A percentile compares a stretch with the other conserved stretches of the same genome.
Conservation (phyloP, 1,139 yeast species). For the Williopsis jadinii region DNA sequence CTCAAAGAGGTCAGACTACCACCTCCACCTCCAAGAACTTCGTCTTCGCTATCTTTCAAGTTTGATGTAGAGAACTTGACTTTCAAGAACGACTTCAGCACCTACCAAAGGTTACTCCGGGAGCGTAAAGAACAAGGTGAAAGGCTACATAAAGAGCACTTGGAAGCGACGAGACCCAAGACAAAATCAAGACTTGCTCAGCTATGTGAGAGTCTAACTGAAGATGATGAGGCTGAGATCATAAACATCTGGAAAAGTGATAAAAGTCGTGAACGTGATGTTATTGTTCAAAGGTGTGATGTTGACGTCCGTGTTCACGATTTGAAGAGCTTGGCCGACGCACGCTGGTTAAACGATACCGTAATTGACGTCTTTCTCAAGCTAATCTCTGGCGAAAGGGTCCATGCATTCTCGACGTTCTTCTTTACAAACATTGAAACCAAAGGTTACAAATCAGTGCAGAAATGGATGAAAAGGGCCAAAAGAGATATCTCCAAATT, state of each 20-base stretch:
- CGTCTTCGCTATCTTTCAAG: slow-evolving; percentile 11
- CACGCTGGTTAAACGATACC: slow-evolving; percentile 86
- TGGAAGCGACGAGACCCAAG: slow-evolving; percentile 20
- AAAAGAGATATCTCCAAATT: slow-evolving; percentile 60
- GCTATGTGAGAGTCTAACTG: slow-evolving; percentile 17
- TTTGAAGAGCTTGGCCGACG: slow-evolving; percentile 59
- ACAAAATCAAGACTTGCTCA: slow-evolving; percentile 20
- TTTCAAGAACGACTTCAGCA: slow-evolving; percentile 31
- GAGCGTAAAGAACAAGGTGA: slow-evolving; percentile 35
- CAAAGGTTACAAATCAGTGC: slow-evolving; percentile 77
- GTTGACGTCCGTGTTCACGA: slow-evolving; percentile 65
- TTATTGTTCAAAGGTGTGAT: slow-evolving; percentile 35
- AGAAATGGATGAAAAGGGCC: slow-evolving; percentile 84
- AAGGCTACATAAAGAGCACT: slow-evolving; percentile 28
- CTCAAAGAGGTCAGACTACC: slow-evolving; percentile 26
- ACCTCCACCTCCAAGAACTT: slow-evolving; percentile 18
- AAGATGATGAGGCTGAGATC: slow-evolving; percentile 30
- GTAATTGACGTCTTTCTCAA: slow-evolving; percentile 78
- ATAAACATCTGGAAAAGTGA: slow-evolving; percentile 30
- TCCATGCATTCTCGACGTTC: slow-evolving; percentile 81
- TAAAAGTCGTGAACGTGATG: slow-evolving; percentile 25
- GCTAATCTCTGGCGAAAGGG: slow-evolving; percentile 37
- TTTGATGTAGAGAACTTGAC: slow-evolving; percentile 21
- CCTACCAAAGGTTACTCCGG: slow-evolving; percentile 34
- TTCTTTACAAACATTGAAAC: slow-evolving; percentile 66